Conservation (phyloP, 2,329 filamentous ascomycete species). For the Lachnellula arida region DNA sequence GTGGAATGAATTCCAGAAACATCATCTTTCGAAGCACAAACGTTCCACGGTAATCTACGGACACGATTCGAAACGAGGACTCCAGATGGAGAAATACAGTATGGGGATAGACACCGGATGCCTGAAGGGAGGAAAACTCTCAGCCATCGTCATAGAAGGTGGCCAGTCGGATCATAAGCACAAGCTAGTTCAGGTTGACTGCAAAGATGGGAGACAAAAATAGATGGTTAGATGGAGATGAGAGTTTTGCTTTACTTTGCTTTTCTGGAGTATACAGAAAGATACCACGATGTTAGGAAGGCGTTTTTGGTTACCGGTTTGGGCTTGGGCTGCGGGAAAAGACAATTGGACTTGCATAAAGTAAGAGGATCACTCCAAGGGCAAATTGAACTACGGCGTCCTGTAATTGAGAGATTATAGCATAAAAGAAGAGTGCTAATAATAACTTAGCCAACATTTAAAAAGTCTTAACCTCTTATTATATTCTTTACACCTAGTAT, state of each 20-base stretch:
- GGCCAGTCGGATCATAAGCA: conserved; percentile 35
- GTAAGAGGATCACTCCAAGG: not conserved
- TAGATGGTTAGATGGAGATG: not conserved
- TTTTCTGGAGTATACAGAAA: not conserved
- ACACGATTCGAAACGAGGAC: conserved; percentile 72
- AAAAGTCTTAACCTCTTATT: too few species aligned
- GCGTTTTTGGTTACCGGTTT: not conserved
- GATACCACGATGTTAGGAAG: not conserved
- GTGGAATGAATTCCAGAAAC: conserved; percentile 51
- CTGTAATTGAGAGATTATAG: not conserved
- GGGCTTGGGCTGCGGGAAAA: not conserved
- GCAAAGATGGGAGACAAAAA: conserved; percentile 21
- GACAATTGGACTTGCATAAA: not conserved
- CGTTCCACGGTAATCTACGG: conserved; percentile 76
- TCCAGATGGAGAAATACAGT: conserved; percentile 64
- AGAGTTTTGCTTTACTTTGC: not conserved
- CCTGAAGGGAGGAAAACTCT: conserved; percentile 68
- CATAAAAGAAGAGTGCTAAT: too few species aligned
- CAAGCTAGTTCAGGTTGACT: conserved; percentile 29
- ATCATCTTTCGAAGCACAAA: conserved; percentile 28
- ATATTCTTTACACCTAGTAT: too few species aligned
- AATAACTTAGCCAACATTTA: too few species aligned
- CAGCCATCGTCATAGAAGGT: conserved; percentile 69
- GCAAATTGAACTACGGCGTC: not conserved
- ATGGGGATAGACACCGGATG: conserved; percentile 86